Base-by-base conservation (phyloP, 2,329 filamentous ascomycete species). In the Aphanocladium album region DNA sequence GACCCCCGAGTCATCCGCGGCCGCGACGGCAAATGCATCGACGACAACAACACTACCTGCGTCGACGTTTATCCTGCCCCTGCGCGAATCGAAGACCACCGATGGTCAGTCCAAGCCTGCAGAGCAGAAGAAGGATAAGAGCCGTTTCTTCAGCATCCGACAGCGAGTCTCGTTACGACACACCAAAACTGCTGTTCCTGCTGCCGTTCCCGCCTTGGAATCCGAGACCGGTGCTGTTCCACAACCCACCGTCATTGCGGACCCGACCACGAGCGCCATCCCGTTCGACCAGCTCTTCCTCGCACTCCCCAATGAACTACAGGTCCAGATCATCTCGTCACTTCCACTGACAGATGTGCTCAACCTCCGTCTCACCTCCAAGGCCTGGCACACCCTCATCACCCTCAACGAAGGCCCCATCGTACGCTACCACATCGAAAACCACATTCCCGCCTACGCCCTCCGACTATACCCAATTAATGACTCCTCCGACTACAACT, bases 301-400 rank as follows among this genome's bases (percentile, higher is more conserved):
- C 23, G 74, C 73, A 33, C 73, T 88, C 6, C 85, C 85, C 2
- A 84, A 79, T 62, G 85, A 88, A 70, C 72, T 88, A 50, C 84
- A 87, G 69, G 79, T 86, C 25, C 83, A 87, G 66, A 81, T 88
- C 64, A 81, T 88, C 54, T 79, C 83, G 2, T 79, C 80, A 1
- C 74, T 88, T 30, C 83, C 85, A 1, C 76, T 88, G 41, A 81
- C 82, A 35, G 84, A 86, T 62, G 75, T 88, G 17, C 75, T 88
- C 35, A 85, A 79, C 62, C 75, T 88, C 23, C 81, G 85, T 62
- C 70, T 82, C 30, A 79, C 82, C 16, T 88, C 84, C 1, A 82
- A 80, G 65, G 79, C 80, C 37, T 85, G 84, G 77, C 84, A 87
- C 66, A 74, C 78, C 25, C 77, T 87, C 64, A 77, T 88, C 41